These are phyloP conservation scores for Crithidia acanthocephali DNA, from an alignment of 208 protist species.

Conservation along the genomic window DNA sequence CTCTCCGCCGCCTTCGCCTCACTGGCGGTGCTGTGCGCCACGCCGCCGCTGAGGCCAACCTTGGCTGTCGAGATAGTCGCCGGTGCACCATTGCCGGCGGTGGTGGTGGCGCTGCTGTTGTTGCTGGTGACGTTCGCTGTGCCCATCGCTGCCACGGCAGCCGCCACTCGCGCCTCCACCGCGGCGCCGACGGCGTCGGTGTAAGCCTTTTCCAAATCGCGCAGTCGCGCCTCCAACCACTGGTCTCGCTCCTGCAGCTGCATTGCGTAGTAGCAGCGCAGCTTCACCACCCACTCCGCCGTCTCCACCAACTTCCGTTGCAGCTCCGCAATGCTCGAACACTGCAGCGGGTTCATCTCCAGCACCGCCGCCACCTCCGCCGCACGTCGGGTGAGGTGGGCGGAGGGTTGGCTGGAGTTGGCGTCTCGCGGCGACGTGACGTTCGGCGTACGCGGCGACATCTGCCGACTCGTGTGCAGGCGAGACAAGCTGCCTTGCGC, in stretches of 20 bases:
- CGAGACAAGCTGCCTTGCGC: constrained; percentile 6
- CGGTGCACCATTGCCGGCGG: constrained; percentile 16
- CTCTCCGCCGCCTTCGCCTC: constrained; percentile 3
- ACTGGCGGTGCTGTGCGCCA: not conserved
- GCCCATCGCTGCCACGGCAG: constrained; percentile 1
- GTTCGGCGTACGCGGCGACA: constrained; percentile 22
- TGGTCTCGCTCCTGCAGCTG: constrained; percentile 56
- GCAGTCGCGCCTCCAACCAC: constrained; percentile 54
- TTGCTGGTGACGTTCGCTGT: not conserved
- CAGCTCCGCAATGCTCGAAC: constrained; percentile 48
- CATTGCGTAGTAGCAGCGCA: constrained; percentile 56
- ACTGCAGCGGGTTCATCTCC: constrained; percentile 61
- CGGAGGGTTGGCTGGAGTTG: constrained; percentile 23
- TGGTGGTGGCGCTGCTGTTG: constrained; percentile 4
- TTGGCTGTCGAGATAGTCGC: constrained; percentile 13
- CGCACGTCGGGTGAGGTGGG: constrained; percentile 51
- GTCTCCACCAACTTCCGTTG: constrained; percentile 70
- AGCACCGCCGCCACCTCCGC: constrained; percentile 54
- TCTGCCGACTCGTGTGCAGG: constrained; percentile 25
- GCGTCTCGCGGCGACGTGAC: constrained; percentile 23
- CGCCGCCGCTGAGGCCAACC: not conserved
- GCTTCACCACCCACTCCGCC: constrained; percentile 51
- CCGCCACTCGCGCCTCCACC: not conserved
- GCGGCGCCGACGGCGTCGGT: not conserved
- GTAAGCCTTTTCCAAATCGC: constrained; percentile 34